Evolutionary conservation across 2,329 filamentous ascomycete species (phyloP).

Genomic region (Ophiostoma piceae): DNA sequence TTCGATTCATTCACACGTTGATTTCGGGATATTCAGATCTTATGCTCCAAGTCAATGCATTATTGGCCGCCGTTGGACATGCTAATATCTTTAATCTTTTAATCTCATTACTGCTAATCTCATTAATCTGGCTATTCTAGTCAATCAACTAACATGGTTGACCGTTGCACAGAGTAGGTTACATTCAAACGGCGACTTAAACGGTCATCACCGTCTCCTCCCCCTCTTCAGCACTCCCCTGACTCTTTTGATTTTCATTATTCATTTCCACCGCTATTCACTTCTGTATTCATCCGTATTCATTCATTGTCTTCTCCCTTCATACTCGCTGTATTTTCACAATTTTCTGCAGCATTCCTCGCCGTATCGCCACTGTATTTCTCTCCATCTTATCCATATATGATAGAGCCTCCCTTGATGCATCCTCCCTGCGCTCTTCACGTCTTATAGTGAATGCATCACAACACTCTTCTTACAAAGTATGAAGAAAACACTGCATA

Average conservation of each 20-base stretch:
- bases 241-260: constrained; percentile 16
- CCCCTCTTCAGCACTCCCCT: neutral
- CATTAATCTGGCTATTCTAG: neutral
- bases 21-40: neutral
- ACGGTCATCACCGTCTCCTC: neutral
- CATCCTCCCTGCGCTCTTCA: constrained; percentile 15
- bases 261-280: constrained; percentile 12
- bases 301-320: neutral
- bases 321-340: neutral
- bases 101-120: neutral
- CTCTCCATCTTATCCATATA: neutral
- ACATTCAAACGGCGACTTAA: neutral
- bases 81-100: neutral
- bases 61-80: neutral
- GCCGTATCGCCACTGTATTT: neutral
- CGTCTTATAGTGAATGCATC: neutral
- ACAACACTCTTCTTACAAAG: neutral
- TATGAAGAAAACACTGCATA: neutral
- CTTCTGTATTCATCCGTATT: neutral
- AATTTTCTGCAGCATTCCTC: constrained; percentile 6
- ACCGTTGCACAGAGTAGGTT: neutral
- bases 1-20: neutral
- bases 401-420: constrained; percentile 8
- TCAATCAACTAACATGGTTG: neutral
- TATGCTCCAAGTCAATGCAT: neutral